Evolutionary conservation across 257 asterid genomes (phyloP), one percentile per base, ranked within the genome.

Genomic region (Salvia splendens): DNA sequence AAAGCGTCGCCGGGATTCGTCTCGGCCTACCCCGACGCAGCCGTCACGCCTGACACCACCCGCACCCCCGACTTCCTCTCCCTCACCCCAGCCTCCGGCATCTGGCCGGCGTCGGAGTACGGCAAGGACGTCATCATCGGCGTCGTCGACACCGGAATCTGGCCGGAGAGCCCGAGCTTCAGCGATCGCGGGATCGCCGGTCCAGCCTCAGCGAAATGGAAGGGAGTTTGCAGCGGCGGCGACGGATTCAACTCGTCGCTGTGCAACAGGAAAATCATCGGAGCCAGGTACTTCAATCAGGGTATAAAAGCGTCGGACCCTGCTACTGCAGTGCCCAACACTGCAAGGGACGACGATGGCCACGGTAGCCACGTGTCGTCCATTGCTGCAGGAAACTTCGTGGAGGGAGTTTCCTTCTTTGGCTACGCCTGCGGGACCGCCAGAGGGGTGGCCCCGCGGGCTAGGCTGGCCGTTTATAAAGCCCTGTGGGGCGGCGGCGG

Each of bases 101-200:
- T 71, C 1, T 71, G 71, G 76, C 71, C 76, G 5, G 60, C 71
- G 0, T 64, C 76, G 1, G 8, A 63, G 6, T 65, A 51, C 49
- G 79, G 70, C 48, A 36, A 74, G 2, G 74, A 74, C 6, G 74
- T 68, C 16, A 74, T 74, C 61, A 74, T 74, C 35, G 79, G 79
- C 12, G 52, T 74, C 0, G 3, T 74, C 15, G 78, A 74, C 52
- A 6, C 66, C 32, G 74, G 74, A 0, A 61, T 74, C 14, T 74
- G 78, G 74, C 78, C 78, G 4, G 78, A 67, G 42, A 74, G 70
- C 16, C 74, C 54, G 12, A 74, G 79, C 71, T 74, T 74, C 3
- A 20, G 4, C 12, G 74, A 74, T 0, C 38, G 35, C 5, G 71
- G 74, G 1, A 61, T 74, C 56, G 35, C 79, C 1, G 20, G 20